Evolutionary conservation across 1,284 basidiomycete genomes (phyloP), one percentile per base, ranked within the genome.

Genomic region (Trametes pubescens): DNA sequence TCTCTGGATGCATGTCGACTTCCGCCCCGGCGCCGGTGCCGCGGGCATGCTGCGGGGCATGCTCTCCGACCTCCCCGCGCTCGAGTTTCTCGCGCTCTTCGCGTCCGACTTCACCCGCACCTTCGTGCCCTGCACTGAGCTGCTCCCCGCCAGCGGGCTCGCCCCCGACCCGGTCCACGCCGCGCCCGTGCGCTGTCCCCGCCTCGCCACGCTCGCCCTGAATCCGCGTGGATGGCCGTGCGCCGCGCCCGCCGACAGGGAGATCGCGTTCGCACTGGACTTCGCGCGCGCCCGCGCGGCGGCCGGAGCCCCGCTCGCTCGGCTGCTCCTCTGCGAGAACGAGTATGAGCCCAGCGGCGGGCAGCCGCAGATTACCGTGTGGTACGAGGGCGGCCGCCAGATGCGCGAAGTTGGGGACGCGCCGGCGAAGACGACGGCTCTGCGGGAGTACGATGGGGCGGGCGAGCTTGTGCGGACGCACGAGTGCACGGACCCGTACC

Each of bases 51-150:
- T 43, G 14, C 14, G 14, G 1, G 14, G 16, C 4, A 34, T 51
- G 5, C 29, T 51, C 8, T 16, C 26, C 48, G 26, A 51, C 8
- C 48, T 51, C 16, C 29, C 16, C 16, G 4, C 14, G 29, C 48
- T 51, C 13, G 48, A 51, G 29, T 51, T 32, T 26, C 29, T 51
- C 26, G 26, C 16, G 29, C 48, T 51, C 48, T 51, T 51, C 48
- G 26, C 29, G 29, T 32, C 48, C 26, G 29, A 34, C 48, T 16
- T 1, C 29, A 32, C 6, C 40, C 16, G 40, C 16, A 43, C 16
- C 16, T 43, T 18, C 40, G 40, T n/a, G 16, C 40, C 40, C 3
- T 18, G 40, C 18, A 43, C 40, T 16, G 40, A 43, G 18, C 40
- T 43, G 18, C 40, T 43, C 40, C 40, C 40, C 16, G 14, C 18